A percentile compares a stretch with the other conserved stretches of the same genome.
These are phyloP conservation scores for Aspergillus tubingensis DNA, from an alignment of 2,329 filamentous ascomycete genomes.

Conservation along the genomic window DNA sequence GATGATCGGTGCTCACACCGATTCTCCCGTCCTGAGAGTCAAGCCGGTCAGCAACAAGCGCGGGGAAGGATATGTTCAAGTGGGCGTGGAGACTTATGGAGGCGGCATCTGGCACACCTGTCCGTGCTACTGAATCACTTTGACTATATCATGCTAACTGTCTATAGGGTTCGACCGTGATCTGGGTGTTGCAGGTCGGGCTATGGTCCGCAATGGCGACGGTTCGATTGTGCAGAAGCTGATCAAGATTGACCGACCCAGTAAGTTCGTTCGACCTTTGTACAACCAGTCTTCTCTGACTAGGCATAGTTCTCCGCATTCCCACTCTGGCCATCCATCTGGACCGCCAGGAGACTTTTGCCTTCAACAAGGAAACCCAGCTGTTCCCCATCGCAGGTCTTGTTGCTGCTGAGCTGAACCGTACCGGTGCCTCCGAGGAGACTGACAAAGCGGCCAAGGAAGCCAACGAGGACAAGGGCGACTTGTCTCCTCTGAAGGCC, in stretches of 20 bases:
- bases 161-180: slow-evolving; percentile 83
- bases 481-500: slow-evolving; percentile 73
- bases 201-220: slow-evolving; percentile 73
- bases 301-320: slow-evolving; percentile 69
- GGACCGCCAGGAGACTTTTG: slow-evolving; percentile 79
- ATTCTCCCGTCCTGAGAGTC: slow-evolving; percentile 86
- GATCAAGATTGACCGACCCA: slow-evolving; percentile 85
- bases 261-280: slow-evolving; percentile 32
- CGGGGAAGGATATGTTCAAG: slow-evolving; percentile 83
- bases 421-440: slow-evolving; percentile 55
- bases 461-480: slow-evolving; percentile 44
- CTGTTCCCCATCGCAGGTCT: slow-evolving; percentile 91
- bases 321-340: slow-evolving; percentile 94
- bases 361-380: slow-evolving; percentile 96
- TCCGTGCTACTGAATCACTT: slow-evolving; percentile 22
- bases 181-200: slow-evolving; percentile 83
- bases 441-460: slow-evolving; percentile 24
- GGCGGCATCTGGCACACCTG: slow-evolving; percentile 97
- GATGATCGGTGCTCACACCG: slow-evolving; percentile 95
- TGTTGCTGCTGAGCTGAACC: slow-evolving; percentile 83
- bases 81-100: slow-evolving; percentile 95
- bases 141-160: slow-evolving; percentile 15
- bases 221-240: slow-evolving; percentile 80
- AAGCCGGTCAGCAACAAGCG: slow-evolving; percentile 93
- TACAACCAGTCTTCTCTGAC: slow-evolving; percentile 5